These are phyloP conservation scores for Trypanosoma platydactyli DNA, from an alignment of 208 protist genomes.

Conservation along the genomic window DNA sequence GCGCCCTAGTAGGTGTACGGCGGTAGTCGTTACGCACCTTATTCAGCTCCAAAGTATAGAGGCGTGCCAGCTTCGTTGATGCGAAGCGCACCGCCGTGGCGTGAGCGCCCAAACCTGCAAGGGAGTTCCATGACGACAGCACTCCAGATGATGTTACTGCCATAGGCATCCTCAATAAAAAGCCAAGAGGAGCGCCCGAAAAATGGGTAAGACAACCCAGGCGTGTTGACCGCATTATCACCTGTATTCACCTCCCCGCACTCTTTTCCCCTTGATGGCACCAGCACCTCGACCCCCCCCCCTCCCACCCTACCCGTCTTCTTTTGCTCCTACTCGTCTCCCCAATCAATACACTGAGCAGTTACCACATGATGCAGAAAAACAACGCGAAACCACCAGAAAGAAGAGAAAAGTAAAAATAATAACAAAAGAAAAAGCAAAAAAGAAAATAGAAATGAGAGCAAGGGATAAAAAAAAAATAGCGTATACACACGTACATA, in stretches of 20 bases:
- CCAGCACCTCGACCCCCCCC: no score
- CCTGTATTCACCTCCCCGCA: no score
- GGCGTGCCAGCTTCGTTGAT: conserved; percentile 26
- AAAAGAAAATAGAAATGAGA: background rate
- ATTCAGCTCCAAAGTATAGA: conserved; percentile 33
- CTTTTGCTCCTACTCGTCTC: background rate
- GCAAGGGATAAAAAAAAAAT: background rate
- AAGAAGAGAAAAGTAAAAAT: conserved; percentile 5
- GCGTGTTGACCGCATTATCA: conserved; percentile 7
- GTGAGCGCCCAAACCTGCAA: background rate
- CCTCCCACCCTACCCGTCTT: no score
- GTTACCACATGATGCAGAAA: background rate
- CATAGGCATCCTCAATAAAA: background rate
- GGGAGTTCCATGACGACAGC: background rate
- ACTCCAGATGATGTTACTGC: background rate
- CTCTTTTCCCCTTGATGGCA: no score
- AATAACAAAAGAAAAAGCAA: background rate
- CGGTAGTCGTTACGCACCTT: conserved; percentile 24
- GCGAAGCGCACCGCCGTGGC: conserved; percentile 8
- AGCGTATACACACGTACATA: background rate
- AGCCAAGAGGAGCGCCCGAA: background rate
- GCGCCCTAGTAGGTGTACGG: conserved; percentile 22
- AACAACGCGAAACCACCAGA: background rate
- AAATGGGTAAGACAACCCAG: background rate
- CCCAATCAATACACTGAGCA: background rate